Base-by-base conservation (phyloP, 2,329 filamentous ascomycete species). In the Clarireedia monteithiana region DNA sequence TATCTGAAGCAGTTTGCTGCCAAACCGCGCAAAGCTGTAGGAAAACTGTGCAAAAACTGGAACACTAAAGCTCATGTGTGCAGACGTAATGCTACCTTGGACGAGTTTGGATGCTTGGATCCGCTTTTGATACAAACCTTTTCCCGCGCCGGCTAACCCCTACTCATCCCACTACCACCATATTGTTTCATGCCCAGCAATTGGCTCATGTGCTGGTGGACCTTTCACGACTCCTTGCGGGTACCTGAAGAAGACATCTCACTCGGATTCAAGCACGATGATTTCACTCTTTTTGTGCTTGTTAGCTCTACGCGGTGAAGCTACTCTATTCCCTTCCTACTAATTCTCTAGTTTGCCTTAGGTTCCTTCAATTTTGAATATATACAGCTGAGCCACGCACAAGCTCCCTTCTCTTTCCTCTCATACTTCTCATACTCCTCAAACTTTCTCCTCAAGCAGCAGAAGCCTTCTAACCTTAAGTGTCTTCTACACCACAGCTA, bases 291-390 rank as follows among this genome's bases (percentile, higher is more conserved):
- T 27, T 30, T 24, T 24, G 50, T 47, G 40, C 52, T 49, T 30
- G 42, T 52, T 49, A 42, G 30, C 39, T 27, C 17, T 55, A 50
- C 56, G 39, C 52, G 52, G 54, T 57, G 56, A 60, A 58, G 53
- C 45, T 34, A 48, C 53, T 36, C 50, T 38, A 6, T 45, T 24
- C 10, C 23, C 9, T 54, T 58, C 59, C 58, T 61, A 52, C 39
- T 38, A 54, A 59, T 65, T 61, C 53, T 63, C 63, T 67, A 67
- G 65, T 56, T 44, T 59, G 42, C 53, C 64, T 65, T 63, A 62
- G 60, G 36, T 48, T 15, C 38, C 44, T 44, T 57, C 26, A 50
- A 36, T 53, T 36, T 39, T n/a, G 60, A 59, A 66, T 67, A 67
- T 67, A 67, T 65, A 66, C 64, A 34, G 50, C 17, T 40, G 24